A percentile compares a stretch with the other conserved stretches of the same genome.
Conservation (phyloP, 2,329 filamentous ascomycete genomes). For the Apiospora marii region DNA sequence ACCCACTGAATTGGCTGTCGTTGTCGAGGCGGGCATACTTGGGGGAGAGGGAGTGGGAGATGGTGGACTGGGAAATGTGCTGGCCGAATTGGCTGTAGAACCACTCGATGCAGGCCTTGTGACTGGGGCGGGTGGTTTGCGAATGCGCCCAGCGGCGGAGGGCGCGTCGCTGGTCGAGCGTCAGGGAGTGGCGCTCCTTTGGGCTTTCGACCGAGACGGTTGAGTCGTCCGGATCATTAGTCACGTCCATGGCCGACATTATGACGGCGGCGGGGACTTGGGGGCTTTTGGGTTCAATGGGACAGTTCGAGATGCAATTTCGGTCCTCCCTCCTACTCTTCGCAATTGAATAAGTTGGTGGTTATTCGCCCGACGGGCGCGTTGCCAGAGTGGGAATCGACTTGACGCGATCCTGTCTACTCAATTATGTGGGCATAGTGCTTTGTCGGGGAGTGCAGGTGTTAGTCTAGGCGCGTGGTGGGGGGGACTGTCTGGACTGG, state of each 20-base stretch:
- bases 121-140: slow-evolving; percentile 63
- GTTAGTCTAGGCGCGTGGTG: background rate
- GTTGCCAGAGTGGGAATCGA: background rate
- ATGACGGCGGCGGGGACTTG: background rate
- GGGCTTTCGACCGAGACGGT: slow-evolving; percentile 15
- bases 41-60: slow-evolving; percentile 67
- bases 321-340: background rate
- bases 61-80: slow-evolving; percentile 69
- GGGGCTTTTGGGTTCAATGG: background rate
- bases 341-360: slow-evolving; percentile 12
- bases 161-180: slow-evolving; percentile 68
- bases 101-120: slow-evolving; percentile 71
- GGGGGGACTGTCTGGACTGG: background rate
- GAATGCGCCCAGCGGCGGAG: slow-evolving; percentile 66
- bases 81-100: slow-evolving; percentile 65
- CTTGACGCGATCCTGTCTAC: background rate
- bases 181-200: slow-evolving; percentile 64
- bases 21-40: slow-evolving; percentile 69
- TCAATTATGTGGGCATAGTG: slow-evolving; percentile 19
- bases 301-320: background rate
- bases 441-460: background rate
- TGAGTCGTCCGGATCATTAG: slow-evolving; percentile 17
- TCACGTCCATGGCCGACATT: slow-evolving; percentile 16
- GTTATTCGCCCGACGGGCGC: slow-evolving; percentile 2
- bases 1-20: slow-evolving; percentile 68